A percentile compares a stretch with the other conserved stretches of the same genome.
Conservation (phyloP, 129 eudicot genomes). For the Flaveria robusta region DNA sequence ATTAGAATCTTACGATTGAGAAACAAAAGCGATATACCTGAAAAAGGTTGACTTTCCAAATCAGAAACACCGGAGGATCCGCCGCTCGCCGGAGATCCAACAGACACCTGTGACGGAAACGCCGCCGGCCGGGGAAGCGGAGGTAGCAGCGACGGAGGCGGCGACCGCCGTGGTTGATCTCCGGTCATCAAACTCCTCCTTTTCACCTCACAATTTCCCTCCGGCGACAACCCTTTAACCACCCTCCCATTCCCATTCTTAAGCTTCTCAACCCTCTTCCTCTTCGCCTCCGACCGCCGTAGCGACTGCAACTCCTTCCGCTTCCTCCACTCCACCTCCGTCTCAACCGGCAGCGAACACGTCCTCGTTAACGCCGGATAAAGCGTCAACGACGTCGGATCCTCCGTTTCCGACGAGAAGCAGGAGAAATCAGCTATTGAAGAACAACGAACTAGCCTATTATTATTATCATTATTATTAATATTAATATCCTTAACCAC, state of each 20-base stretch:
- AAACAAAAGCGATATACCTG: slow-evolving; percentile 34
- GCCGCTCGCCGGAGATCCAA: slow-evolving; percentile 48
- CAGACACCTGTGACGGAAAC: slow-evolving; percentile 32
- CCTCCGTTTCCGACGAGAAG: slow-evolving; percentile 20
- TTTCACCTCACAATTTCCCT: slow-evolving; percentile 22
- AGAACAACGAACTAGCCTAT: slow-evolving; percentile 37
- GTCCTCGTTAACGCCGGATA: slow-evolving; percentile 41
- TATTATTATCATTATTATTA: neutral
- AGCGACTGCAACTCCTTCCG: slow-evolving; percentile 57
- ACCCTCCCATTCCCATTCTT: slow-evolving; percentile 30
- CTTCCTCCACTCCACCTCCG: slow-evolving; percentile 58
- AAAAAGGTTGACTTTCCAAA: slow-evolving; percentile 38
- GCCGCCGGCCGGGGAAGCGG: slow-evolving; percentile 28
- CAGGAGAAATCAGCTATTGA: slow-evolving; percentile 41
- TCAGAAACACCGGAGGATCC: slow-evolving; percentile 56
- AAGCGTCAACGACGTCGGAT: slow-evolving; percentile 26
- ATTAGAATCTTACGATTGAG: no score
- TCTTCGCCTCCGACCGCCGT: slow-evolving; percentile 59
- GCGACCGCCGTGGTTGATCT: neutral
- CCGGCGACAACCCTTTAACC: neutral
- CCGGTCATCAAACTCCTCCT: slow-evolving; percentile 4
- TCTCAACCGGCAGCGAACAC: slow-evolving; percentile 57
- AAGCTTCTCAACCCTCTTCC: slow-evolving; percentile 52
- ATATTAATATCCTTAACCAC: neutral
- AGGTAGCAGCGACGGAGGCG: slow-evolving; percentile 16